phyloP scores from a whole-genome alignment of 495 filamentous ascomycete species.

The Penicillium herquei region DNA sequence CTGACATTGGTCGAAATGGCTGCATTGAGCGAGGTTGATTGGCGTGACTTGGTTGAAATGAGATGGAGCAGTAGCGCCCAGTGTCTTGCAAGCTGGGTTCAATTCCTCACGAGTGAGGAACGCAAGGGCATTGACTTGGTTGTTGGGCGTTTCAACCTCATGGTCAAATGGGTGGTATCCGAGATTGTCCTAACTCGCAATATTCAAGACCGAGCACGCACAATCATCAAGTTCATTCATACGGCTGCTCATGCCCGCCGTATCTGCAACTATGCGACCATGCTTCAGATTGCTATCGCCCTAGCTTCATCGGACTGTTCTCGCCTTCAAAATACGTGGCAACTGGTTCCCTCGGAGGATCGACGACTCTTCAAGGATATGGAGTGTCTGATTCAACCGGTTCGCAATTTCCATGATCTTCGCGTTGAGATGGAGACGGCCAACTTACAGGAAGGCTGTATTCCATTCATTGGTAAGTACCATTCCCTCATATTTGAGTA shows the following conservation, averaged over 20 bases:
- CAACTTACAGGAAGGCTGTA: conserved; percentile 77
- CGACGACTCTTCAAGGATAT: conserved; percentile 72
- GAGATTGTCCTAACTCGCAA: conserved; percentile 84
- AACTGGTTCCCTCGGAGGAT: conserved; percentile 68
- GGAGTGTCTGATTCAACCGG: conserved; percentile 80
- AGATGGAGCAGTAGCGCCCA: conserved; percentile 78
- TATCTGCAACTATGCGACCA: conserved; percentile 92
- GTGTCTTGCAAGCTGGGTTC: conserved; percentile 74
- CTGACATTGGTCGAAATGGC: conserved; percentile 96
- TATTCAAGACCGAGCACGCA: conserved; percentile 76
- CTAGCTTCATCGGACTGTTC: conserved; percentile 79
- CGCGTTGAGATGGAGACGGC: conserved; percentile 87
- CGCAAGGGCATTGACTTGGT: conserved; percentile 92
- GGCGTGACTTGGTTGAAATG: conserved; percentile 96
- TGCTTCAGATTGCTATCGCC: conserved; percentile 92
- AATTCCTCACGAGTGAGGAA: conserved; percentile 79
- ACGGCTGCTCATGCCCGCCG: conserved; percentile 81
- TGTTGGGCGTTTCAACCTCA: conserved; percentile 92
- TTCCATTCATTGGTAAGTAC: conserved; percentile 85
- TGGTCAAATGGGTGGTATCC: conserved; percentile 96
- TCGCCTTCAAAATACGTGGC: conserved; percentile 79
- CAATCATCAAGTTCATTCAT: conserved; percentile 89
- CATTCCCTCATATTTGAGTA: conserved; percentile 1
- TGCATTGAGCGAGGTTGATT: conserved; percentile 93
- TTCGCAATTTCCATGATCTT: conserved; percentile 86